Evolutionary conservation across 2,329 filamentous ascomycete species (phyloP).

Genomic region (Diplocarpon rosae): DNA sequence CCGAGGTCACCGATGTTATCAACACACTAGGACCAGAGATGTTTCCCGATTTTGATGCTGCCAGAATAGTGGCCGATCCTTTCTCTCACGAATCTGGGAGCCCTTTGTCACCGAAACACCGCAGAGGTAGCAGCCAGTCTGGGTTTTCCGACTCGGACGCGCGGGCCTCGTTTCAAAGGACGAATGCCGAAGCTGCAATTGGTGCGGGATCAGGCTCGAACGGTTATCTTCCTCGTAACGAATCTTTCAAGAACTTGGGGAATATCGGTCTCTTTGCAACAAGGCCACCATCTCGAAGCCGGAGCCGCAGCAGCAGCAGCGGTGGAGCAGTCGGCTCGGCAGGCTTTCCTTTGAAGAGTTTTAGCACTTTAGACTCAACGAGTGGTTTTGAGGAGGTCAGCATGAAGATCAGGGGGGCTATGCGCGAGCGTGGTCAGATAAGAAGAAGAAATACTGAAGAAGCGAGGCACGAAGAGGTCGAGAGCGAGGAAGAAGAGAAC

Average conservation of each 20-base stretch:
- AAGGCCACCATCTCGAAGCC: constrained; percentile 68
- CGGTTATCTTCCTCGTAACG: constrained; percentile 59
- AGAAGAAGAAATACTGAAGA: constrained; percentile 30
- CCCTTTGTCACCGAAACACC: constrained; percentile 22
- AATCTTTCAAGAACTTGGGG: constrained; percentile 86
- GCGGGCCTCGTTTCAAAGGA: constrained; percentile 23
- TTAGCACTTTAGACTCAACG: constrained; percentile 56
- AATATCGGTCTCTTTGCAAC: constrained; percentile 85
- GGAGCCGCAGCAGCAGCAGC: constrained; percentile 57
- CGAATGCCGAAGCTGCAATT: constrained; percentile 19
- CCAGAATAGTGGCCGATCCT: constrained; percentile 54
- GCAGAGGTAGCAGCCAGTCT: constrained; percentile 41
- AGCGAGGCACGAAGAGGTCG: constrained; percentile 33
- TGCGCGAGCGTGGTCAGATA: constrained; percentile 65
- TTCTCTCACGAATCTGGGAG: constrained; percentile 25
- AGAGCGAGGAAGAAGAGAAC: constrained; percentile 18
- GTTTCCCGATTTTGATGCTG: constrained; percentile 88
- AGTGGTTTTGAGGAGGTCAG: constrained; percentile 74
- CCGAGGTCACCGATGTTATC: constrained; percentile 81
- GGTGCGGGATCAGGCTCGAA: constrained; percentile 24
- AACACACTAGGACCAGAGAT: constrained; percentile 92
- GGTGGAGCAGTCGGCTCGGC: constrained; percentile 49
- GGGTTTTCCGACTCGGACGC: constrained; percentile 24
- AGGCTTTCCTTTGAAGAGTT: constrained; percentile 56
- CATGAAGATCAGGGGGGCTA: constrained; percentile 72